These are phyloP conservation scores for Pulicaria dysenterica DNA, from an alignment of 129 eudicot genomes.

Conservation along the genomic window DNA sequence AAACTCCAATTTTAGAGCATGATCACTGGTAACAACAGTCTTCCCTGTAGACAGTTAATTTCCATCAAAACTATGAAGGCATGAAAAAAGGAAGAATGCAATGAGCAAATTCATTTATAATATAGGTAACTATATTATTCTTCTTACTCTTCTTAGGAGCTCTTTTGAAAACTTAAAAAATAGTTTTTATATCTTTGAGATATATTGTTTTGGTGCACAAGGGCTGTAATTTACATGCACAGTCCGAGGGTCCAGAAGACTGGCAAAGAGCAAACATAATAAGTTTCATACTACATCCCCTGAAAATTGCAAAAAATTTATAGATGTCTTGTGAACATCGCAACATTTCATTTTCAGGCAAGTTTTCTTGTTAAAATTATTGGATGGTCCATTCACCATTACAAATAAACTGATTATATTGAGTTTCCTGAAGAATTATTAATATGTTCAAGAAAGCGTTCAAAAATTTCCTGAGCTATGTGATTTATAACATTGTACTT, in stretches of 20 bases:
- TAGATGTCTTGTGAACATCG: no score
- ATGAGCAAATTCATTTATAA: slow-evolving; percentile 12
- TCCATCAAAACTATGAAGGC: slow-evolving; percentile 9
- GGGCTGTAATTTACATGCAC: neutral
- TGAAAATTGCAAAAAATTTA: neutral
- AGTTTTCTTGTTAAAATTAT: slow-evolving; percentile 1
- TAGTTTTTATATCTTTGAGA: neutral
- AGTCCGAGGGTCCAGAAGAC: neutral
- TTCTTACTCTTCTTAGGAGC: neutral
- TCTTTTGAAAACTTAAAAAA: neutral
- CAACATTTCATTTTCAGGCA: neutral
- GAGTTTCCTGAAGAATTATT: slow-evolving; percentile 3
- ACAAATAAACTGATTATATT: slow-evolving; percentile 1
- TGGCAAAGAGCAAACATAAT: neutral
- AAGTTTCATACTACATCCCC: neutral
- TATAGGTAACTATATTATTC: neutral
- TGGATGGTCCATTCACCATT: neutral
- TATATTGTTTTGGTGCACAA: neutral
- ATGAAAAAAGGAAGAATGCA: neutral
- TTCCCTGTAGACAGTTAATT: slow-evolving; percentile 53
- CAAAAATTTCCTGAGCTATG: neutral
- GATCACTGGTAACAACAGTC: slow-evolving; percentile 92
- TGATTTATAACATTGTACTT: neutral
- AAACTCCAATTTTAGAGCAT: slow-evolving; percentile 78
- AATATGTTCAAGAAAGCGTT: neutral